These are phyloP conservation scores for Schizochytrium sp. DNA, from an alignment of 108 stramenopile species.

Conservation along the genomic window DNA sequence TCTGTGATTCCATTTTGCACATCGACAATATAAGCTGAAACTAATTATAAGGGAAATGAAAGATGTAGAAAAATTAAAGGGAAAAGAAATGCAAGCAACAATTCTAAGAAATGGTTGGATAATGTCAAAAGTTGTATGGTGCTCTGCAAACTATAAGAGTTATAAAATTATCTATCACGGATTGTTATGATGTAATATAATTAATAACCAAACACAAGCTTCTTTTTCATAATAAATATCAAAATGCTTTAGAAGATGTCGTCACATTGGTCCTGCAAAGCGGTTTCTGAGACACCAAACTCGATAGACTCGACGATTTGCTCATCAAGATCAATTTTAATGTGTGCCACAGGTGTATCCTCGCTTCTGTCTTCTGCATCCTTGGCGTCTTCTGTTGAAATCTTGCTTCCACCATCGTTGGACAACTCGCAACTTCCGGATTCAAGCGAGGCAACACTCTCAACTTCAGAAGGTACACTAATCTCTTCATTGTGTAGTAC, in stretches of 20 bases:
- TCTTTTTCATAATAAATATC: not conserved
- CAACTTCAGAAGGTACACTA: constrained; percentile 4
- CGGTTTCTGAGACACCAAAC: not conserved
- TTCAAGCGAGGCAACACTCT: not conserved
- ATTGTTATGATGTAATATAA: too few relatives aligned
- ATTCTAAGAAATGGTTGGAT: too few relatives aligned
- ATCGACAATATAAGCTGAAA: too few relatives aligned
- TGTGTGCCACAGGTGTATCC: not conserved
- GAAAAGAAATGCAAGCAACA: too few relatives aligned
- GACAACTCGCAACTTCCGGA: not conserved
- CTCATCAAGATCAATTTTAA: constrained; percentile 15
- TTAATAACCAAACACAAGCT: not conserved
- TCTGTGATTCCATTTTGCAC: too few relatives aligned
- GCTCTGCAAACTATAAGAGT: too few relatives aligned
- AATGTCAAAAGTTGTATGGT: too few relatives aligned
- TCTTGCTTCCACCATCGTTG: not conserved
- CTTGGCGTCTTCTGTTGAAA: too few relatives aligned
- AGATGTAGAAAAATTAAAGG: too few relatives aligned
- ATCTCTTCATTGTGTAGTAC: not conserved
- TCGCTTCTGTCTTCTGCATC: not conserved
- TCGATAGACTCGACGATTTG: constrained; percentile 7
- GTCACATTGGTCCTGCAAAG: not conserved
- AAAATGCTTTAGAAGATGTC: not conserved
- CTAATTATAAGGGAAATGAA: too few relatives aligned
- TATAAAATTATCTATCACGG: too few relatives aligned